Conservation (phyloP, 768 basidiomycete species). For the Hericium coralloides region DNA sequence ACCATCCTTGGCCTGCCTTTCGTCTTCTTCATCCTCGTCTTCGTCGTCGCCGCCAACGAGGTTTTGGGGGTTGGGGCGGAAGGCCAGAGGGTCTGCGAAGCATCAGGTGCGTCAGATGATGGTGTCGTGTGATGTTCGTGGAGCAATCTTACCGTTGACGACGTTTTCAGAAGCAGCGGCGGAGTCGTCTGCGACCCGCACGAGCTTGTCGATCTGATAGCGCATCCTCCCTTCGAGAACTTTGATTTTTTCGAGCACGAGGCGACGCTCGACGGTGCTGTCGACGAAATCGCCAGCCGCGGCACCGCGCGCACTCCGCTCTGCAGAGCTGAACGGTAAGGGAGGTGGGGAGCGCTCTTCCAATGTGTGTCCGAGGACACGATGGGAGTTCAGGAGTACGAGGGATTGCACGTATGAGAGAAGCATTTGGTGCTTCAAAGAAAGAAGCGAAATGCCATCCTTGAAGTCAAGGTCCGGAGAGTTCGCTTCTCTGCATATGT, state of each 20-base stretch:
- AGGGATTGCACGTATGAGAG: slow-evolving; percentile 83
- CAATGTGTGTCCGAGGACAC: slow-evolving; percentile 58
- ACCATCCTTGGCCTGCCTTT: slow-evolving; percentile 28
- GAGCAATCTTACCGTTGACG: slow-evolving; percentile 45
- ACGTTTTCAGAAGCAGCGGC: slow-evolving; percentile 28
- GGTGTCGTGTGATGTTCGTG: neutral
- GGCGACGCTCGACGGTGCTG: slow-evolving; percentile 66
- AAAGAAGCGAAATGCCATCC: slow-evolving; percentile 86
- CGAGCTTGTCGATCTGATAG: slow-evolving; percentile 95
- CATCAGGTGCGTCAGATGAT: neutral
- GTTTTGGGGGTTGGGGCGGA: slow-evolving; percentile 82
- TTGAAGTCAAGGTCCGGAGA: slow-evolving; percentile 39
- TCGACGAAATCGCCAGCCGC: slow-evolving; percentile 72
- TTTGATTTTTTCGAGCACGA: slow-evolving; percentile 84
- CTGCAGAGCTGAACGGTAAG: slow-evolving; percentile 40
- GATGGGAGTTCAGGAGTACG: slow-evolving; percentile 61
- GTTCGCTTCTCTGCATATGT: slow-evolving; percentile 13
- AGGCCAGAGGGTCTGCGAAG: slow-evolving; percentile 74
- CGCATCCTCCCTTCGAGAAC: slow-evolving; percentile 79
- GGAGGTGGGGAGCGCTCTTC: slow-evolving; percentile 38
- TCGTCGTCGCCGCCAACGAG: slow-evolving; percentile 41
- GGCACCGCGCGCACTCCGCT: slow-evolving; percentile 46
- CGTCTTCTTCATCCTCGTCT: slow-evolving; percentile 19
- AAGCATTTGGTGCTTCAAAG: slow-evolving; percentile 77
- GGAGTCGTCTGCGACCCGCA: slow-evolving; percentile 63